Evolutionary conservation across 129 eudicot genomes (phyloP).

Genomic region (Cynara cardunculus): DNA sequence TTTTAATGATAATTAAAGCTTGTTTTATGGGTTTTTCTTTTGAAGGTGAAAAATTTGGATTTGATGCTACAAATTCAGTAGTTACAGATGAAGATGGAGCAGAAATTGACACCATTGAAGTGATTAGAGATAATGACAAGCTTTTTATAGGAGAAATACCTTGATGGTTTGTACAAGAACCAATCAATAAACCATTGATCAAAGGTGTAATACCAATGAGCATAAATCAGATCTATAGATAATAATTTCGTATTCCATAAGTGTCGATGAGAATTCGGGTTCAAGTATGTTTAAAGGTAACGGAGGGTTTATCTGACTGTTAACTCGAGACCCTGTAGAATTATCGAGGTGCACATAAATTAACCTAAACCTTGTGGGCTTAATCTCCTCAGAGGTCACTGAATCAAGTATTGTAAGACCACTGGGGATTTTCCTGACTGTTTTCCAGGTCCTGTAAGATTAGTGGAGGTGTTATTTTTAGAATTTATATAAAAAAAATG

Average conservation of each 20-base stretch:
- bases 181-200: not conserved
- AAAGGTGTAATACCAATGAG: not conserved
- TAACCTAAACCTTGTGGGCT: no score
- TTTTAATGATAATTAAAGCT: not conserved
- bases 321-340: no score
- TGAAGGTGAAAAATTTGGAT: constrained; percentile 74
- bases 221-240: not conserved
- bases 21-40: not conserved
- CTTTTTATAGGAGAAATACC: constrained; percentile 56
- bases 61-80: constrained; percentile 60
- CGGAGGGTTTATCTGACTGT: not conserved
- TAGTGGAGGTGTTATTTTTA: no score
- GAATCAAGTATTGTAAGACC: no score
- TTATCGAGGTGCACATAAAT: no score
- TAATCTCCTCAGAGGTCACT: no score
- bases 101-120: constrained; percentile 80
- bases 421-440: no score
- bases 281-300: not conserved
- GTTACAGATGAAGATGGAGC: constrained; percentile 79
- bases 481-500: no score
- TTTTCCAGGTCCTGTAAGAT: no score
- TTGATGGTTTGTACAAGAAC: constrained; percentile 2
- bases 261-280: not conserved
- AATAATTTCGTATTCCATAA: not conserved
- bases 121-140: constrained; percentile 89